Base-by-base conservation (phyloP, 768 basidiomycete species). In the Clitopilus hobsonii region DNA sequence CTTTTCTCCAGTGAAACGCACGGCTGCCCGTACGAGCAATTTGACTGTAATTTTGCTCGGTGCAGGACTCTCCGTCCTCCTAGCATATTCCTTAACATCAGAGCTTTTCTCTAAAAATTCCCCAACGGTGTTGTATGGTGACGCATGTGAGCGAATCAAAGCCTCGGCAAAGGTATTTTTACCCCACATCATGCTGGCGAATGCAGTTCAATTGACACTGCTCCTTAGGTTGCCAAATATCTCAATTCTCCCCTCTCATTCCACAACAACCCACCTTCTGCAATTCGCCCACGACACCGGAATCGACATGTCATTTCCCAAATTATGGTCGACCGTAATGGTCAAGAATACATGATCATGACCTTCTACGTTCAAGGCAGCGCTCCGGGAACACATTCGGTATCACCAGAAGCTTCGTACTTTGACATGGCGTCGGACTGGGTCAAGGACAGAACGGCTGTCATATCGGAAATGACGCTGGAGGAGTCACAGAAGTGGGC, bases 41-140 rank as follows among this genome's bases (percentile, higher is more conserved):
- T 55, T 81, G 13, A 68, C 69, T 62, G 88, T 87, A 18, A 79
- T 85, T 45, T 64, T 94, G 16, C 71, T 91, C 26, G 91, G 91
- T n/a, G 91, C 90, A 4, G 87, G 89, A 16, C 73, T 94, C 23
- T 89, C 89, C 26, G 80, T 81, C 6, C 77, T 94, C 32, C 78
- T 94, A 29, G 71, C 84, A 23, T 94, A 92, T 64, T 88, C 88
- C 20, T 76, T 93, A 27, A 86, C 87, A 14, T 86, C 91, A 6
- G 91, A 94, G 64, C 74, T 93, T 6, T 91, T 92, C 67, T 91
- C 91, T n/a, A 84, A 81, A 66, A 94, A 94, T 66, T 92, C 90
- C 24, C 88, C 91, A 5, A 91, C 91, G 3, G 88, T 90, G 24
- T 70, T 94, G 27, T 91, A 91, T 63, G 81, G 80, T 38, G 74